A percentile compares a stretch with the other conserved stretches of the same genome.
phyloP scores from a whole-genome alignment of 2,329 filamentous ascomycete species.

The Fusarium sp. region DNA sequence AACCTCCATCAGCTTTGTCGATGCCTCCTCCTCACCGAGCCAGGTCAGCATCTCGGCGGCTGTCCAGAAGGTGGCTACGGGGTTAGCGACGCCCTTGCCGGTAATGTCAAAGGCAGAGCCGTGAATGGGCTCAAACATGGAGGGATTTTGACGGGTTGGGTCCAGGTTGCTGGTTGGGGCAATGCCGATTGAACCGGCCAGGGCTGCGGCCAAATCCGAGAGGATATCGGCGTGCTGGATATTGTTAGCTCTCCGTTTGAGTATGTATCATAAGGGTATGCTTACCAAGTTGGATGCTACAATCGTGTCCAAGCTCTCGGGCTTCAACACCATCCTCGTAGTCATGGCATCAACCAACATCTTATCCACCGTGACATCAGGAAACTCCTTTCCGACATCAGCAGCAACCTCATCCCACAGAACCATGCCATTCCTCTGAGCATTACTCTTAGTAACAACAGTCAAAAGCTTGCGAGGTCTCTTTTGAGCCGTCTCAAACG shows the following conservation, averaged over 20 bases:
- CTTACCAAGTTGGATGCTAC: conserved; percentile 69
- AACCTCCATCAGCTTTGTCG: conserved; percentile 60
- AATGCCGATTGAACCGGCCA: conserved; percentile 79
- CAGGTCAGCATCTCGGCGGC: conserved; percentile 69
- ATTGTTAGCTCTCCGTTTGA: neutral
- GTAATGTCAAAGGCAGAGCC: conserved; percentile 70
- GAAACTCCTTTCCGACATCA: conserved; percentile 67
- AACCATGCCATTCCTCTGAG: conserved; percentile 75
- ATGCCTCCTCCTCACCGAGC: conserved; percentile 66
- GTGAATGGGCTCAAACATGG: conserved; percentile 73
- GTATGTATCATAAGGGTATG: rapidly evolving
- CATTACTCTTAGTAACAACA: conserved; percentile 75
- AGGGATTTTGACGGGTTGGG: conserved; percentile 64
- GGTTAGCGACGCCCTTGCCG: conserved; percentile 67
- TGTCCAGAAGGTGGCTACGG: conserved; percentile 70
- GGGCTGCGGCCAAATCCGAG: conserved; percentile 76
- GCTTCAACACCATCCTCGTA: conserved; percentile 71
- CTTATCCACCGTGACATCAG: conserved; percentile 71
- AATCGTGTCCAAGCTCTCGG: conserved; percentile 70
- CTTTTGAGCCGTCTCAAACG: conserved; percentile 69
- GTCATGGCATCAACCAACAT: conserved; percentile 78
- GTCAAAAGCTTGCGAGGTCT: conserved; percentile 69
- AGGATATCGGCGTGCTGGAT: conserved; percentile 70
- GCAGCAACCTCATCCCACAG: conserved; percentile 74
- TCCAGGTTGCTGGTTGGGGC: conserved; percentile 78